Conservation (phyloP, 176 grass and related monocot genomes). For the Elymus sibiricus region DNA sequence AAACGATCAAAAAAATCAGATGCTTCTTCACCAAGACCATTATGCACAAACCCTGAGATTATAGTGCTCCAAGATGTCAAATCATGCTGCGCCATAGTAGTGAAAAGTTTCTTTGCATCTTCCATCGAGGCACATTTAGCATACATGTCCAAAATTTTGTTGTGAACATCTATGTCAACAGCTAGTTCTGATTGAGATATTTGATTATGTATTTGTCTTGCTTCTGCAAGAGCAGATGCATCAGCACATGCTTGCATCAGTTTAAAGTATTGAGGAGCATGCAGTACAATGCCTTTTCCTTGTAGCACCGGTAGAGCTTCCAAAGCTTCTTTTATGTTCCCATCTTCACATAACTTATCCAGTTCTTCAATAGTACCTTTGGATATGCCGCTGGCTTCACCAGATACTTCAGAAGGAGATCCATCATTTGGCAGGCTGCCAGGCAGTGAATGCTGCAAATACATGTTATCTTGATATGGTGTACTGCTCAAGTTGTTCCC, state of each 20-base stretch:
- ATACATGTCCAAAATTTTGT: conserved; percentile 90
- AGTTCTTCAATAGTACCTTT: conserved; percentile 80
- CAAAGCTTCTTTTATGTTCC: conserved; percentile 80
- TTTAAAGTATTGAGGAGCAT: conserved; percentile 42
- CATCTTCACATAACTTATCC: conserved; percentile 67
- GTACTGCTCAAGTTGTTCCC: conserved; percentile 20
- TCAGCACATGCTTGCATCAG: conserved; percentile 84
- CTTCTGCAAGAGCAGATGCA: conserved; percentile 52
- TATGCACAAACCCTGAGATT: conserved; percentile 75
- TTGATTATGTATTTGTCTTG: conserved; percentile 51
- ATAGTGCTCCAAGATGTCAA: conserved; percentile 80
- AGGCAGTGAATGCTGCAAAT: not conserved
- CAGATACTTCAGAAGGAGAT: conserved; percentile 31
- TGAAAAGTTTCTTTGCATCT: conserved; percentile 69
- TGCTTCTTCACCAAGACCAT: conserved; percentile 83
- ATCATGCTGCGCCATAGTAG: conserved; percentile 58
- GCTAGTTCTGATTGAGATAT: conserved; percentile 42
- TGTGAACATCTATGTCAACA: conserved; percentile 58
- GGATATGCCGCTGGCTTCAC: conserved; percentile 22
- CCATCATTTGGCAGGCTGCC: conserved; percentile 9
- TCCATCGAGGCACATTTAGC: conserved; percentile 77
- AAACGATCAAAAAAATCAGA: conserved; percentile 61
- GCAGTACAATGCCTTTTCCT: conserved; percentile 35
- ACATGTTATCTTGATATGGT: conserved; percentile 24
- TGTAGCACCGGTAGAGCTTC: conserved; percentile 54